Base-by-base conservation (phyloP, 225 moss, liverwort and hornwort genomes). In the Takakia lepidozioides region DNA sequence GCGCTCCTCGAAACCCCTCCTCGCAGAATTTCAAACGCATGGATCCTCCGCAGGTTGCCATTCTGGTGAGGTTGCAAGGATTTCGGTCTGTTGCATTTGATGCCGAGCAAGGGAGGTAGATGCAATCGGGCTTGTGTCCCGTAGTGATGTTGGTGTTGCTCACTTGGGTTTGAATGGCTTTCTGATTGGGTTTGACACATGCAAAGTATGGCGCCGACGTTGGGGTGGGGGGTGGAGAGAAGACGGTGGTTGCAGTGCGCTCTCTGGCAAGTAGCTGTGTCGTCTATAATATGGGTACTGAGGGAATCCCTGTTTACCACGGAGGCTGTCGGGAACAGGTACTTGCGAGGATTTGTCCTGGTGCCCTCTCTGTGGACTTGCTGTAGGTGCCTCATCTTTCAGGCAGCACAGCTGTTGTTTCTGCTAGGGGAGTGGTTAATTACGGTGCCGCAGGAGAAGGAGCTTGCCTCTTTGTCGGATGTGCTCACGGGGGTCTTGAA, bases 191-290 rank as follows among this genome's bases (percentile, higher is more conserved):
- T n/a, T n/a, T n/a, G n/a, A n/a, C n/a, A n/a, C n/a, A n/a, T n/a
- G n/a, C n/a, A n/a, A 10, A 25, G 38, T 14, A 76, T 76, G 76
- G 76, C 71, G 26, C 48, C 58, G 25, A 59, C 47, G 15, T 35
- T 49, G 19, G 63, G 86, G 55, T 73, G 73, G 38, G 91, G 84
- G 27, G 75, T 91, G 9, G 86, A 86, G 35, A 78, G 78, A 36
- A 86, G 80, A 68, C 71, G 91, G 17, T 91, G 91, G 86, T 61
- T 81, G 16, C 73, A 80, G 21, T 84, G 81, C 62, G 78, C 57
- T 25, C 60, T 86, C 29, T 83, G 83, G 83, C 91, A 86, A 56
- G 70, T 70, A 19, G 68, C 64, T 14, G 71, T 76, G 16, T 70
- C 81, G 2, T 46, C 68, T 18, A 35, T 49, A 1, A 25, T 81